Evolutionary conservation across 2,329 filamentous ascomycete genomes (phyloP).

Genomic region (Fusarium paranaense): DNA sequence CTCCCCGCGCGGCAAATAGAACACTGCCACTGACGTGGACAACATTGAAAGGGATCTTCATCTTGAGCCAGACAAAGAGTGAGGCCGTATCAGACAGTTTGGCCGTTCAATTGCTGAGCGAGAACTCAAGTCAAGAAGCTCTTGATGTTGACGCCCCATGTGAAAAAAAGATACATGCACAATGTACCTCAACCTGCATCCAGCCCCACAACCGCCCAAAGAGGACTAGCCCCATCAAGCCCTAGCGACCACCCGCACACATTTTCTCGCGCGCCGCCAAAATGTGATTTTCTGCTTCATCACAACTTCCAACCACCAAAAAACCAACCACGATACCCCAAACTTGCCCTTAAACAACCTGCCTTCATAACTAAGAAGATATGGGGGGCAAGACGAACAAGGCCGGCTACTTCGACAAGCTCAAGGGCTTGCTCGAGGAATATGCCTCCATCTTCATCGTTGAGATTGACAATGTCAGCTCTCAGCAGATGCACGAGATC

Average conservation of each 20-base stretch:
- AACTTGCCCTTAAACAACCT: slow-evolving; percentile 96
- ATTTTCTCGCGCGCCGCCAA: slow-evolving; percentile 40
- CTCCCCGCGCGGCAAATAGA: slow-evolving; percentile 80
- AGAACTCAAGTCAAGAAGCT: slow-evolving; percentile 29
- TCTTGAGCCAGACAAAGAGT: slow-evolving; percentile 36
- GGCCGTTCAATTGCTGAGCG: slow-evolving; percentile 13
- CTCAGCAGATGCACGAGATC: slow-evolving; percentile 99
- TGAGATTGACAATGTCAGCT: slow-evolving; percentile 98
- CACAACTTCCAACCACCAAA: slow-evolving; percentile 40
- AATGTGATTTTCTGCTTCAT: slow-evolving; percentile 35
- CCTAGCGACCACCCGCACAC: slow-evolving; percentile 54
- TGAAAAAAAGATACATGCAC: slow-evolving; percentile 51
- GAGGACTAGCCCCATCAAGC: slow-evolving; percentile 48
- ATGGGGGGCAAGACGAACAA: slow-evolving; percentile 99
- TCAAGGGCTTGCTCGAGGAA: slow-evolving; percentile 95
- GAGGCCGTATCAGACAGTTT: slow-evolving; percentile 1
- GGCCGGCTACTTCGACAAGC: slow-evolving; percentile 99
- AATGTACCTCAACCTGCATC: slow-evolving; percentile 43
- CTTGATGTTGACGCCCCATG: slow-evolving; percentile 25
- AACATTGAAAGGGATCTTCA: slow-evolving; percentile 73
- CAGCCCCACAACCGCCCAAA: slow-evolving; percentile 26
- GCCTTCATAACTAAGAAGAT: slow-evolving; percentile 94
- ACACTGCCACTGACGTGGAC: slow-evolving; percentile 66
- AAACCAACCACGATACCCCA: slow-evolving; percentile 41
- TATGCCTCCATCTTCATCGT: slow-evolving; percentile 99